These are phyloP conservation scores for Claviceps digitariae DNA, from an alignment of 2,329 filamentous ascomycete genomes.

Conservation along the genomic window DNA sequence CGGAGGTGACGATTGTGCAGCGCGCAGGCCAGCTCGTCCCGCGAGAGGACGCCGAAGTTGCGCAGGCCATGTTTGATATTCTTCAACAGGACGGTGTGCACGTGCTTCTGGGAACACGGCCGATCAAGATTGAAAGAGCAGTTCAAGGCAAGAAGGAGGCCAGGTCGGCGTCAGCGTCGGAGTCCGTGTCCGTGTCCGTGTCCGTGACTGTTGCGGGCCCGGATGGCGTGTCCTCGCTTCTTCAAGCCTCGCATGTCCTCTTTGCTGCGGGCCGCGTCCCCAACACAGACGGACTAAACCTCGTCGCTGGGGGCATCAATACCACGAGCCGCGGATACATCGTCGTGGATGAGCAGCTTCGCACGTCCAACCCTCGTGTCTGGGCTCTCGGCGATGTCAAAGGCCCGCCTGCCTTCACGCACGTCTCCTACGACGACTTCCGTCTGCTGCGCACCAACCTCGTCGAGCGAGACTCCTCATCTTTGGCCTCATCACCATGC, in stretches of 20 bases:
- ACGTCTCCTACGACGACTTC: neutral
- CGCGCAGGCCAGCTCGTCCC: conserved; percentile 27
- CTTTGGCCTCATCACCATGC: neutral
- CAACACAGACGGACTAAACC: conserved; percentile 32
- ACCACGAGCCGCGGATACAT: neutral
- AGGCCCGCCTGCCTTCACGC: neutral
- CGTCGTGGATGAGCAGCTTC: neutral
- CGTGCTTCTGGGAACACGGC: conserved; percentile 10
- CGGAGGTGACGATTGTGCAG: conserved; percentile 35
- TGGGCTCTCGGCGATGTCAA: neutral
- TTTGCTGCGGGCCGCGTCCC: conserved; percentile 35
- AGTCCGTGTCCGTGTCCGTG: neutral
- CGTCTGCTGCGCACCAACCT: neutral
- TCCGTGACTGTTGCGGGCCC: neutral
- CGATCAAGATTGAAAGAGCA: neutral
- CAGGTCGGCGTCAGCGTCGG: neutral
- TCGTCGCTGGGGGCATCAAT: conserved; percentile 19
- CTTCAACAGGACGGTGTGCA: conserved; percentile 31
- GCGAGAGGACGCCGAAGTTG: conserved; percentile 34
- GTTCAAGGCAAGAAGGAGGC: neutral
- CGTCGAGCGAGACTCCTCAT: neutral
- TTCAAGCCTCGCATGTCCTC: conserved; percentile 31
- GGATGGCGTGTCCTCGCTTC: conserved; percentile 10
- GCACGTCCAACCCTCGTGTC: neutral
- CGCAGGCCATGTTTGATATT: conserved; percentile 26